Conservation (phyloP, 2,329 filamentous ascomycete species). For the Ophiostoma angusticollis region DNA sequence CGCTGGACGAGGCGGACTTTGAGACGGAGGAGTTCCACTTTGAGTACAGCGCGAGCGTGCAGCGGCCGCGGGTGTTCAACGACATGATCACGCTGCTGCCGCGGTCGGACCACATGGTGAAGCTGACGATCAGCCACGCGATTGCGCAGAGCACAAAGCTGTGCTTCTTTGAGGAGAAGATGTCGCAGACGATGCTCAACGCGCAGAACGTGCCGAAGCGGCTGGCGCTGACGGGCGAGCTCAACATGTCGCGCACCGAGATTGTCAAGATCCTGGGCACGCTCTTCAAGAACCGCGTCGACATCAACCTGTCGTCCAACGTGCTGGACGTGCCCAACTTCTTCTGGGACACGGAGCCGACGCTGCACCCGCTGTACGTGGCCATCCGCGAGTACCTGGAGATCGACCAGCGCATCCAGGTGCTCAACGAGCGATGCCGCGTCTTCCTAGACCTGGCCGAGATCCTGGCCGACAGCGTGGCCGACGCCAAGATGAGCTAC, state of each 20-base stretch:
- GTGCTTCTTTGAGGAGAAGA: constrained; percentile 89
- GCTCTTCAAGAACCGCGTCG: constrained; percentile 85
- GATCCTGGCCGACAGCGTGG: constrained; percentile 83
- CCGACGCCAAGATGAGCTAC: constrained; percentile 85
- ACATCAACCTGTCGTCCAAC: constrained; percentile 94
- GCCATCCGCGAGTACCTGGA: constrained; percentile 96
- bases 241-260: constrained; percentile 84
- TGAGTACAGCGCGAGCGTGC: constrained; percentile 79
- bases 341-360: constrained; percentile 97
- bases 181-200: constrained; percentile 86
- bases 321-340: constrained; percentile 94
- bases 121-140: constrained; percentile 91
- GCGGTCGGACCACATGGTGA: constrained; percentile 93
- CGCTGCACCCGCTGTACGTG: constrained; percentile 82
- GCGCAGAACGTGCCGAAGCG: constrained; percentile 86
- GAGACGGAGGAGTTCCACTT: constrained; percentile 99
- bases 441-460: constrained; percentile 95
- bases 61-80: constrained; percentile 86
- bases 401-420: constrained; percentile 89
- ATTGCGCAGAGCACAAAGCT: constrained; percentile 96
- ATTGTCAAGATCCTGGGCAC: constrained; percentile 85
- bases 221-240: constrained; percentile 74
- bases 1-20: constrained; percentile 77
- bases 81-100: constrained; percentile 97
- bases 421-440: constrained; percentile 90